Evolutionary conservation across 139 green algal species (phyloP).

Genomic region (Chlorella ohadii): DNA sequence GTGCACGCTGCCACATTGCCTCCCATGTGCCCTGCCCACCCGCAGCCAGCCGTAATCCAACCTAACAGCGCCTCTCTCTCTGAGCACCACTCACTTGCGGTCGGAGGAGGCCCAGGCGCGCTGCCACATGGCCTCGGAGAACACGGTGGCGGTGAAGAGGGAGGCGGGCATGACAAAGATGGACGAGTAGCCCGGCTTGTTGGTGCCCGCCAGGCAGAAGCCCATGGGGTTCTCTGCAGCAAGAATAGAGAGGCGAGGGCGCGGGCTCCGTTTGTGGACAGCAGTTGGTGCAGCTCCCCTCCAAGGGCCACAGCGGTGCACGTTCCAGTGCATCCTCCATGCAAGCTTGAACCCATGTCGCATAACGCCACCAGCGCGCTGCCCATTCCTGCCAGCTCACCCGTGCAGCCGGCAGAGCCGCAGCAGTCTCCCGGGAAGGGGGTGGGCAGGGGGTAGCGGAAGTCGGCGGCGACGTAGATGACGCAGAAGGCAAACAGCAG

Average conservation of each 20-base stretch:
- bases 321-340: too few relatives aligned
- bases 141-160: conserved; percentile 79
- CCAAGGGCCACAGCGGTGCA: too few relatives aligned
- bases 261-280: too few relatives aligned
- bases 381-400: background rate
- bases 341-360: too few relatives aligned
- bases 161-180: conserved; percentile 78
- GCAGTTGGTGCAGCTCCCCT: too few relatives aligned
- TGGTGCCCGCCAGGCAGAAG: conserved; percentile 34
- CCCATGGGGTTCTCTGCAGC: conserved; percentile 10
- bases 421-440: conserved; percentile 58
- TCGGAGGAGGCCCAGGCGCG: conserved; percentile 46
- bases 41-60: background rate
- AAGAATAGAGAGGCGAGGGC: too few relatives aligned
- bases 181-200: conserved; percentile 60
- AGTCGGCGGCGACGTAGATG: conserved; percentile 77
- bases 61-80: too few relatives aligned
- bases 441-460: conserved; percentile 56
- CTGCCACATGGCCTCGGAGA: conserved; percentile 87
- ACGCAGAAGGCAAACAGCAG: conserved; percentile 64
- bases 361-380: too few relatives aligned
- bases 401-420: background rate
- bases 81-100: conserved; percentile 74
- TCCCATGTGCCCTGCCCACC: too few relatives aligned
- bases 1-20: too few relatives aligned